Percentiles rank a stretch among this genome's conserved stretches.
These are phyloP conservation scores for Plantago ovata DNA, from an alignment of 257 asterid species.

Conservation along the genomic window DNA sequence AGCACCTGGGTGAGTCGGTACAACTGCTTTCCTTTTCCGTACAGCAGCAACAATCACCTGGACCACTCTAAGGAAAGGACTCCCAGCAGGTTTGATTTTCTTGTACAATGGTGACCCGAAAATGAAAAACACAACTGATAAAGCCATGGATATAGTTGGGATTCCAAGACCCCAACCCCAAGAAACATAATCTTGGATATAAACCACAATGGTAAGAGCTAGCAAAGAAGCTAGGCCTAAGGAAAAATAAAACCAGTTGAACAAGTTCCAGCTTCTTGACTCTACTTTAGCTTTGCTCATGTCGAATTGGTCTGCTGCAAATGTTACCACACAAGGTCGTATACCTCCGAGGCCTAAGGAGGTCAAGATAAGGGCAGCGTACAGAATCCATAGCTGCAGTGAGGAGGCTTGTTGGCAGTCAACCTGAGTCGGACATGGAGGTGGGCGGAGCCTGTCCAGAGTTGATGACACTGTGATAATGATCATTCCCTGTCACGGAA, in stretches of 20 bases:
- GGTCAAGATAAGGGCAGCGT: constrained; percentile 51
- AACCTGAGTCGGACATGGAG: constrained; percentile 60
- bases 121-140: constrained; percentile 48
- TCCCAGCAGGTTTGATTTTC: constrained; percentile 68
- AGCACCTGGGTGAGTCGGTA: constrained; percentile 24
- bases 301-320: constrained; percentile 85
- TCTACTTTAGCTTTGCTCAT: constrained; percentile 47
- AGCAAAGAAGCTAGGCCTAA: constrained; percentile 68
- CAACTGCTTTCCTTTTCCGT: constrained; percentile 47
- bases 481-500: constrained; percentile 66
- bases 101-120: constrained; percentile 53
- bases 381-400: constrained; percentile 54
- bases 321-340: constrained; percentile 72
- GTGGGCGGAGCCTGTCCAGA: constrained; percentile 70
- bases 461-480: constrained; percentile 53
- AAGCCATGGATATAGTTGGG: constrained; percentile 69
- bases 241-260: constrained; percentile 72
- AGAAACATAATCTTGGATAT: constrained; percentile 69
- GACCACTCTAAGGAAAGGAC: constrained; percentile 60
- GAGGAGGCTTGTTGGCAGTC: constrained; percentile 70
- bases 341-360: constrained; percentile 74
- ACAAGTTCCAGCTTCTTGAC: constrained; percentile 63
- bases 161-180: constrained; percentile 95
- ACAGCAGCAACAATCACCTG: constrained; percentile 67
- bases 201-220: constrained; percentile 73